A percentile compares a stretch with the other conserved stretches of the same genome.
Evolutionary conservation across 2,329 filamentous ascomycete genomes (phyloP).

Genomic region (Tolypocladium sp.): DNA sequence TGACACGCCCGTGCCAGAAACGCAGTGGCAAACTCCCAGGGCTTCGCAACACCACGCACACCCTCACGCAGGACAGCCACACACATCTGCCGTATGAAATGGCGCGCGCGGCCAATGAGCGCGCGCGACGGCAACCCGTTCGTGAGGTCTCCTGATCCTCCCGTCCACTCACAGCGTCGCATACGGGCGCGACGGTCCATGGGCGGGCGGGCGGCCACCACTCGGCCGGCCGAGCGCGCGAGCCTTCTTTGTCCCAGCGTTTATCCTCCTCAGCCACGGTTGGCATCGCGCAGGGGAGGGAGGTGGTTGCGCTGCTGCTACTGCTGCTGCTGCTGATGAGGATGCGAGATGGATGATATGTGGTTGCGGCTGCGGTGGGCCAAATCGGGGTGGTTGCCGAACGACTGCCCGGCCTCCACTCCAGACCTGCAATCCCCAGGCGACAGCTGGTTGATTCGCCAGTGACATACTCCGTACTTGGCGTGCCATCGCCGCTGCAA

Average conservation of each 20-base stretch:
- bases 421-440: too few relatives aligned
- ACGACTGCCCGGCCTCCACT: neutral
- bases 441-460: neutral
- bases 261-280: too few relatives aligned
- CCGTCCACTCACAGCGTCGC: neutral
- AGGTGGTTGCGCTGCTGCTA: neutral
- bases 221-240: neutral
- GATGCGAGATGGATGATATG: neutral
- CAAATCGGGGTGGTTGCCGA: slow-evolving; percentile 2
- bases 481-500: neutral
- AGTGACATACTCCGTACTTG: neutral
- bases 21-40: neutral
- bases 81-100: neutral
- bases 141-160: neutral
- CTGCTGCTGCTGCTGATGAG: neutral
- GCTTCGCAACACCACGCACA: neutral
- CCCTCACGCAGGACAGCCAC: neutral
- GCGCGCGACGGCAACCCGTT: neutral
- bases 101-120: neutral
- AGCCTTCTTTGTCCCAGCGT: neutral
- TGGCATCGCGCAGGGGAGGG: too few relatives aligned
- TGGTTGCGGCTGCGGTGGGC: neutral
- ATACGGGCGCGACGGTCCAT: neutral
- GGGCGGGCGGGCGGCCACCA: neutral
- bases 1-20: neutral